phyloP scores from a whole-genome alignment of 73 alveolate species.

The Stentor roeselii region DNA sequence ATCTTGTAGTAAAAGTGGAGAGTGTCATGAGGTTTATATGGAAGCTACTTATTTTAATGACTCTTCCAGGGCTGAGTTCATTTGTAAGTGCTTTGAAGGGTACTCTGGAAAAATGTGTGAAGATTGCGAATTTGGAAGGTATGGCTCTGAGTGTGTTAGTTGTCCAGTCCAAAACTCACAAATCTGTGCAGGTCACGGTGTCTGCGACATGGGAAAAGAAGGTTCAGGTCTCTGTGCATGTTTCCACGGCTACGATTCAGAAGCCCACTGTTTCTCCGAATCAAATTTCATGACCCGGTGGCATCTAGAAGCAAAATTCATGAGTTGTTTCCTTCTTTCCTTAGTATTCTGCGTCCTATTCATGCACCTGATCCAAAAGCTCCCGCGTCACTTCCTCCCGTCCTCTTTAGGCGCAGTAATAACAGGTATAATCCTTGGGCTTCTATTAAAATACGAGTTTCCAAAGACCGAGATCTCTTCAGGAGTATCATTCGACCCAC shows the following conservation, averaged over 20 bases:
- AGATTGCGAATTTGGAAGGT: not conserved
- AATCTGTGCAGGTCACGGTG: constrained; percentile 11
- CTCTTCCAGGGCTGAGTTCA: not conserved
- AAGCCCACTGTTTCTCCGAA: not conserved
- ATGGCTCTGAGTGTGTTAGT: not conserved
- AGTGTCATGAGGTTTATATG: constrained; percentile 1
- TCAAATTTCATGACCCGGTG: not conserved
- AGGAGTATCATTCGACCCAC: constrained; percentile 33
- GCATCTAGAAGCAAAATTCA: not conserved
- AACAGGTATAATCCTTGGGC: constrained; percentile 1
- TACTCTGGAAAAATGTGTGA: not conserved
- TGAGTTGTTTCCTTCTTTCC: not conserved
- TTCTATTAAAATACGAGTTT: not conserved
- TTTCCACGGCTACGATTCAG: not conserved
- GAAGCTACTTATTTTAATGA: not conserved
- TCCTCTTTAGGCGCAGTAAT: not conserved
- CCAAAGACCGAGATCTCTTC: not conserved
- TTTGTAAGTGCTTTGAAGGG: not conserved
- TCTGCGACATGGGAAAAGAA: constrained; percentile 1
- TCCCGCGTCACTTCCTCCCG: not conserved
- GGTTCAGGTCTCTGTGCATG: constrained; percentile 8
- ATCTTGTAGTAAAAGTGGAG: constrained; percentile 1
- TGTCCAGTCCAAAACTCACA: not conserved
- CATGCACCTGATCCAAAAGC: not conserved
- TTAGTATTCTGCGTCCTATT: not conserved